Evolutionary conservation across 257 asterid species (phyloP).

Genomic region (Cruciata laevipes): DNA sequence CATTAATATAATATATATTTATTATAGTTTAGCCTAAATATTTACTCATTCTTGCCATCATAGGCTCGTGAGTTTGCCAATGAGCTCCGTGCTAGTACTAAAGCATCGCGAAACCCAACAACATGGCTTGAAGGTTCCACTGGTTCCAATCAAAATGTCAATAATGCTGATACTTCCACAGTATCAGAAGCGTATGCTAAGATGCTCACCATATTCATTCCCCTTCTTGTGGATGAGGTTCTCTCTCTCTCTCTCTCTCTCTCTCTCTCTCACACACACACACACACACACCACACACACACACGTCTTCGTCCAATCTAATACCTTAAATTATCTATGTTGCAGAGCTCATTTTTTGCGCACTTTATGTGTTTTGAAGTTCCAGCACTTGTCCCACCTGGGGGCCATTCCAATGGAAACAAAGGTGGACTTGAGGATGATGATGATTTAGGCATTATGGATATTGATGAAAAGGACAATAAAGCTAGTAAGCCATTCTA

Average conservation of each 20-base stretch:
- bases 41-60: conserved; percentile 17
- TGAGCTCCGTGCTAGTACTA: conserved; percentile 91
- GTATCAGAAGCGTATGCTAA: conserved; percentile 82
- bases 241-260: conserved; percentile 18
- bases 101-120: conserved; percentile 60
- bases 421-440: conserved; percentile 38
- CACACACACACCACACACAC: too few relatives aligned
- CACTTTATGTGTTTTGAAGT: conserved; percentile 98
- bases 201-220: conserved; percentile 85
- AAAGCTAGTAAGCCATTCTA: conserved; percentile 38
- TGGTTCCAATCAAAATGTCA: conserved; percentile 54
- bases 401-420: conserved; percentile 48
- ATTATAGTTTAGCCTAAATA: background rate
- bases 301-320: background rate
- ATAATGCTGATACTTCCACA: conserved; percentile 64
- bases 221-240: conserved; percentile 97
- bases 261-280: background rate
- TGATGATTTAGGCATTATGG: conserved; percentile 57
- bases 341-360: conserved; percentile 90
- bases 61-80: conserved; percentile 99
- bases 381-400: conserved; percentile 69
- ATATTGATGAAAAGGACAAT: conserved; percentile 40
- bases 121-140: conserved; percentile 87
- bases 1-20: background rate
- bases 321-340: conserved; percentile 16